These are phyloP conservation scores for Alternaria incomplexa DNA, from an alignment of 2,329 filamentous ascomycete species.

Conservation along the genomic window DNA sequence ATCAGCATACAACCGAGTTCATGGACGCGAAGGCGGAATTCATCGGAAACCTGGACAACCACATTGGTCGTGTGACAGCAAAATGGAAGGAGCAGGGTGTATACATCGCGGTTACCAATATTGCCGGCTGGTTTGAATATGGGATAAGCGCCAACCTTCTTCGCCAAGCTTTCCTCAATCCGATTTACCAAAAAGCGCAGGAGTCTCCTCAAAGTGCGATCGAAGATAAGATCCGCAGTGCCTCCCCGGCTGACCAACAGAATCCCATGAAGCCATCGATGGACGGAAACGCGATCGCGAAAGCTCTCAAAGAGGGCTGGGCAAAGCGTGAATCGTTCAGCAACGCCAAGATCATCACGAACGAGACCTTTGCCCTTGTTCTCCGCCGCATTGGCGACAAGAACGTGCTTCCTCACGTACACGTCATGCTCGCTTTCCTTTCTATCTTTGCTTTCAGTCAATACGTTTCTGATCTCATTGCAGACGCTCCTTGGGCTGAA, in stretches of 20 bases:
- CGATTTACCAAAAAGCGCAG: no score
- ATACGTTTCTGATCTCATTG: constrained; percentile 40
- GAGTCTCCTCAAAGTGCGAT: not conserved
- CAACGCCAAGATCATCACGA: constrained; percentile 53
- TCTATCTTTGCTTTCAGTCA: constrained; percentile 45
- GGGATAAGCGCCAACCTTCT: constrained; percentile 55
- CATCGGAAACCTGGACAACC: constrained; percentile 59
- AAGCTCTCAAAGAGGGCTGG: no score
- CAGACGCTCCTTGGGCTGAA: constrained; percentile 61
- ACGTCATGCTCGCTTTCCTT: constrained; percentile 69
- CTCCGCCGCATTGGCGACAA: constrained; percentile 62
- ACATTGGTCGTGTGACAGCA: constrained; percentile 60
- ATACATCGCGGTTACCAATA: constrained; percentile 64
- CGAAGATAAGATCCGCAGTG: constrained; percentile 21
- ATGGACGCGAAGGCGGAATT: constrained; percentile 58
- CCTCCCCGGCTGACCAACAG: constrained; percentile 5
- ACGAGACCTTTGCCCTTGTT: constrained; percentile 55
- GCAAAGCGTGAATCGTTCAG: no score
- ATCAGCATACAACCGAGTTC: constrained; percentile 51
- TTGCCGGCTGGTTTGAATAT: constrained; percentile 61
- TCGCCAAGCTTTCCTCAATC: constrained; percentile 35
- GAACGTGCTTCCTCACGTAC: constrained; percentile 67
- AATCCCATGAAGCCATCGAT: not conserved
- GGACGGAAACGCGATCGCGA: no score
- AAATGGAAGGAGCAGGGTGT: constrained; percentile 65